These are phyloP conservation scores for Pleurostoma richardsiae DNA, from an alignment of 2,329 filamentous ascomycete genomes.

Conservation along the genomic window DNA sequence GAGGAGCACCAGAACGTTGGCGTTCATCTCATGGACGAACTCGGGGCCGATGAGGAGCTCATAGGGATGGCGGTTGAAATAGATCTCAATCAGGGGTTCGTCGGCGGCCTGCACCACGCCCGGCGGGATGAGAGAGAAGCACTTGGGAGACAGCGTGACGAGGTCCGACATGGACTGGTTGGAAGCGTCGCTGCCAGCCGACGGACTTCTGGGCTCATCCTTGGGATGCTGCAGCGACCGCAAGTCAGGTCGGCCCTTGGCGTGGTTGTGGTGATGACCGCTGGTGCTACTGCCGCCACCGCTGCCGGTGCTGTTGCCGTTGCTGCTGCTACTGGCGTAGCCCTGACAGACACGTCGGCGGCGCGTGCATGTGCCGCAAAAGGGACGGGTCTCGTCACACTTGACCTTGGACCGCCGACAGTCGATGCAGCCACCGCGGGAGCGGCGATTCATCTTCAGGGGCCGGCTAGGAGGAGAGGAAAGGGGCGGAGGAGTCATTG, in stretches of 20 bases:
- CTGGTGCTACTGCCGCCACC: not conserved
- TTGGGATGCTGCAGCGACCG: not conserved
- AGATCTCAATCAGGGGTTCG: conserved; percentile 18
- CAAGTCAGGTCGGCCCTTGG: conserved; percentile 1
- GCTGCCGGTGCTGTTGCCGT: not conserved
- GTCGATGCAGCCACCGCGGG: conserved; percentile 3
- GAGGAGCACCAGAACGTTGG: conserved; percentile 19
- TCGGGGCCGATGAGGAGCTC: conserved; percentile 21
- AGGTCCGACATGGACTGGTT: conserved; percentile 1
- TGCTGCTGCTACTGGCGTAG: conserved; percentile 10
- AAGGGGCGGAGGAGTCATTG: no score
- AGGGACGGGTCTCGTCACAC: conserved; percentile 6
- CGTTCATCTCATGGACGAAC: conserved; percentile 25
- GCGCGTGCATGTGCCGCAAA: conserved; percentile 25
- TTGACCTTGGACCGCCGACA: conserved; percentile 5
- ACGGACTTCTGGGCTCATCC: conserved; percentile 1
- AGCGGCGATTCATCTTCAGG: conserved; percentile 4
- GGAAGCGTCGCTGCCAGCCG: conserved; percentile 4
- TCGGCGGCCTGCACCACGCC: conserved; percentile 17
- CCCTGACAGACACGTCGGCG: conserved; percentile 22
- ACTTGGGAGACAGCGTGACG: not conserved
- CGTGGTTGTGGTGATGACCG: not conserved
- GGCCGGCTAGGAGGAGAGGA: no score
- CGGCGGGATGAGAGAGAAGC: conserved; percentile 13
- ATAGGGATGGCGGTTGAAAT: conserved; percentile 21